Percentiles rank a stretch among this genome's conserved stretches.
Evolutionary conservation across 192 early-diverging fungal genomes (phyloP).

Genomic region (Rhizophagus sp.): DNA sequence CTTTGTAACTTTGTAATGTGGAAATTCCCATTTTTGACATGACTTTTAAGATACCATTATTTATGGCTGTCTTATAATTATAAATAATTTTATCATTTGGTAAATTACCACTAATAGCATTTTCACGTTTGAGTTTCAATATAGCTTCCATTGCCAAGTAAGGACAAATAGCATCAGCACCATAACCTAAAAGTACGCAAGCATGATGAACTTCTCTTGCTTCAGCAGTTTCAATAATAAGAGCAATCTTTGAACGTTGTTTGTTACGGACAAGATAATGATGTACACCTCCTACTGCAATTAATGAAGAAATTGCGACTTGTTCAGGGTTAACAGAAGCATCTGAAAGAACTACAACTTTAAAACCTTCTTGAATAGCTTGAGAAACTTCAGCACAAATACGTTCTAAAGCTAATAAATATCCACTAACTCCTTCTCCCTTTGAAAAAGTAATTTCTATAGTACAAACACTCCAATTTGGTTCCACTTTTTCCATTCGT

Average conservation of each 20-base stretch:
- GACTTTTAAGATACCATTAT: constrained; percentile 96
- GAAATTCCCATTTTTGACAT: constrained; percentile 99
- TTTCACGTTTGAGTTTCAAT: constrained; percentile 85
- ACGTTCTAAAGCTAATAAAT: constrained; percentile 79
- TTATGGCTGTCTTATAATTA: constrained; percentile 85
- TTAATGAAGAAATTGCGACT: constrained; percentile 82
- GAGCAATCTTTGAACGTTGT: constrained; percentile 84
- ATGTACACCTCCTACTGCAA: constrained; percentile 90
- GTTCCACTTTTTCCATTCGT: constrained; percentile 60
- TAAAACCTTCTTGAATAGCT: constrained; percentile 79
- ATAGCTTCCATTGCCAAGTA: constrained; percentile 91
- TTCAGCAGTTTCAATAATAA: constrained; percentile 90
- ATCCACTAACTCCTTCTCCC: constrained; percentile 75
- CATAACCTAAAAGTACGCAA: constrained; percentile 93
- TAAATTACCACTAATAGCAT: constrained; percentile 62
- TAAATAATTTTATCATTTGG: constrained; percentile 68
- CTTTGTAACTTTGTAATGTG: constrained; percentile 96
- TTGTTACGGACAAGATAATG: constrained; percentile 89
- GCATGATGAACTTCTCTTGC: constrained; percentile 95
- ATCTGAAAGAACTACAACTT: constrained; percentile 87
- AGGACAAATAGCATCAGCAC: constrained; percentile 93
- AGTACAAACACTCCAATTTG: constrained; percentile 75
- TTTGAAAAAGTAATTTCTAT: constrained; percentile 89
- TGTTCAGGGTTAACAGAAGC: constrained; percentile 59
- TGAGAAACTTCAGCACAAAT: constrained; percentile 80